These are phyloP conservation scores for Aspergillus hiratsukae DNA, from an alignment of 2,329 filamentous ascomycete genomes.

Conservation along the genomic window DNA sequence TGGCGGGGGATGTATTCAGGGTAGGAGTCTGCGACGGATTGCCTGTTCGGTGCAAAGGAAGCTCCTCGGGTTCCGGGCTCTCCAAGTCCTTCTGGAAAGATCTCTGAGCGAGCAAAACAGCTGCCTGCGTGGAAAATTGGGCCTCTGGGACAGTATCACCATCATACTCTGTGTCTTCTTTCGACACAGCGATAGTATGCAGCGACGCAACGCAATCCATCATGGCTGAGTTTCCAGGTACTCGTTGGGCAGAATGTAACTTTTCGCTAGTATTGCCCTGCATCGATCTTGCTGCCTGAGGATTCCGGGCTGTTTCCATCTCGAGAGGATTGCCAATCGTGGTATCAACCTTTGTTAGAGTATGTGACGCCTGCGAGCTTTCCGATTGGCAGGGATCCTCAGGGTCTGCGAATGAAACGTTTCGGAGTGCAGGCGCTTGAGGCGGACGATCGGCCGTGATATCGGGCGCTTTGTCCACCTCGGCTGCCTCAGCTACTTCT, in stretches of 20 bases:
- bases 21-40: slow-evolving; percentile 11
- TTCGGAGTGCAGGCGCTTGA: background rate
- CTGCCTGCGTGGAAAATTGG: slow-evolving; percentile 39
- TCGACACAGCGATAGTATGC: slow-evolving; percentile 34
- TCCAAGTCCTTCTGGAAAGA: slow-evolving; percentile 37
- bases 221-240: slow-evolving; percentile 23
- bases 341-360: slow-evolving; percentile 13
- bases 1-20: slow-evolving; percentile 9
- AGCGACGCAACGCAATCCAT: slow-evolving; percentile 34
- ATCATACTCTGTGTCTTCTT: slow-evolving; percentile 16
- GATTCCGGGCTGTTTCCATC: slow-evolving; percentile 6
- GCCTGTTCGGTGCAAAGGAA: slow-evolving; percentile 10
- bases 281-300: slow-evolving; percentile 5
- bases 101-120: slow-evolving; percentile 34
- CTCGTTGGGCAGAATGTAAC: slow-evolving; percentile 36
- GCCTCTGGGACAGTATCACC: slow-evolving; percentile 24
- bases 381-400: background rate
- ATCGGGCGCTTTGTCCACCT: background rate
- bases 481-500: background rate
- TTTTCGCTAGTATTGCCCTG: slow-evolving; percentile 23
- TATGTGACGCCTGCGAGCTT: slow-evolving; percentile 1
- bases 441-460: background rate
- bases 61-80: slow-evolving; percentile 21
- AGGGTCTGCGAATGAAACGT: background rate
- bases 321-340: slow-evolving; percentile 12